These are phyloP conservation scores for Petunia axillaris DNA, from an alignment of 257 asterid genomes.

Conservation along the genomic window DNA sequence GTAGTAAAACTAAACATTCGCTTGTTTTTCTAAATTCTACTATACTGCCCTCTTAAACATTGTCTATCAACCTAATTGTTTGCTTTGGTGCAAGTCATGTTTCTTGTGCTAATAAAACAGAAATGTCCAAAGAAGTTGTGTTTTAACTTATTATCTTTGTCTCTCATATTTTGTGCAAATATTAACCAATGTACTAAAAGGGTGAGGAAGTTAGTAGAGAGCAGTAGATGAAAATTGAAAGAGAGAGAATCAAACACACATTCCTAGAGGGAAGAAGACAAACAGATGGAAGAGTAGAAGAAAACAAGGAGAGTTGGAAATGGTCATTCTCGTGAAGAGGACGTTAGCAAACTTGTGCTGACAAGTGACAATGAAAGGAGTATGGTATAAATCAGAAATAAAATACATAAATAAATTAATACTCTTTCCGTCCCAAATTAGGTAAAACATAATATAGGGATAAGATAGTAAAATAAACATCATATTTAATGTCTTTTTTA, in stretches of 20 bases:
- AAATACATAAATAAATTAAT: not conserved
- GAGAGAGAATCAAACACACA: conserved; percentile 50
- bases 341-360: conserved; percentile 41
- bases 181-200: conserved; percentile 4
- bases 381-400: not conserved
- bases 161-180: conserved; percentile 25
- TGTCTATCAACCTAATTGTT: not conserved
- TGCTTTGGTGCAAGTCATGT: no score
- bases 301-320: conserved; percentile 62
- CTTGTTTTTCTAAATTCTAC: not conserved
- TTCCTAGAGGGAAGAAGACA: conserved; percentile 56
- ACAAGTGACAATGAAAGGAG: conserved; percentile 32
- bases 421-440: no score
- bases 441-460: no score
- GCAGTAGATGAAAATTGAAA: conserved; percentile 11
- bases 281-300: conserved; percentile 53
- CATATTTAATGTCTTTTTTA: no score
- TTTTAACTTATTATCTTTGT: not conserved
- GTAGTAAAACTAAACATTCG: not conserved
- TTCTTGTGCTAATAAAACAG: no score
- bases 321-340: conserved; percentile 66
- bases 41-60: not conserved
- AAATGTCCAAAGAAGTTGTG: not conserved
- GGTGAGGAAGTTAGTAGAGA: not conserved
- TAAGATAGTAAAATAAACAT: not conserved